Evolutionary conservation across 345 rosid species (phyloP), one percentile per base, ranked within the genome.

Genomic region (Geranium rotundifolium): DNA sequence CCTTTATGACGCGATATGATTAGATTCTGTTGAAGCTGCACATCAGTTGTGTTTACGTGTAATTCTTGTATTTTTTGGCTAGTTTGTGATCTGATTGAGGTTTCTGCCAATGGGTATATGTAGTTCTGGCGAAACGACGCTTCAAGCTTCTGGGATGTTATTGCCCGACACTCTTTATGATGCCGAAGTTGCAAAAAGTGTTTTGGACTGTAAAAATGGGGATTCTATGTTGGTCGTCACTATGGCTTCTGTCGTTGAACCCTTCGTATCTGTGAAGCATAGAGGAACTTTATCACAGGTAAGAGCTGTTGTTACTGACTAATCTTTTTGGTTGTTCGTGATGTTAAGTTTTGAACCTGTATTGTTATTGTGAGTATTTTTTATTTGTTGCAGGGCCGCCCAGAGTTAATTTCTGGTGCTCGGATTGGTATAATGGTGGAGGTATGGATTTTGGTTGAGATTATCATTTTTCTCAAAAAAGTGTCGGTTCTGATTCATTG

Each of bases 101-200:
- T 31, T 31, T 31, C 37, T 31, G 37, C 37, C 3, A 31, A 31
- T 31, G 37, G 37, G 60, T 59, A 61, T 41, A 19, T 63, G 61
- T 74, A 89, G 97, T 73, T 87, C 87, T 63, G 98, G 97, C 3
- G 78, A 56, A 60, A 87, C 98, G 61, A 74, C 97, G 34, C 81
- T 92, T 65, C 90, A 97, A 56, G 95, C 95, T 72, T 92, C 98
- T 69, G 97, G 96, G 71, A 66, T 89, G 77, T 27, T 92, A 65
- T 62, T 92, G 75, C 85, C 91, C 17, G 73, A 66, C 56, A 68
- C 68, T 61, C 69, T 84, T 23, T 82, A 64, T 66, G 63, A 70
- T n/a, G 52, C 75, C 66, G 80, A 73, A 65, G 75, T 66, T 37
- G 80, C 65, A 19, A 73, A 75, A 66, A 71, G 70, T 66, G 60